Conservation (phyloP, 257 asterid species). For the Jacaranda copaia region DNA sequence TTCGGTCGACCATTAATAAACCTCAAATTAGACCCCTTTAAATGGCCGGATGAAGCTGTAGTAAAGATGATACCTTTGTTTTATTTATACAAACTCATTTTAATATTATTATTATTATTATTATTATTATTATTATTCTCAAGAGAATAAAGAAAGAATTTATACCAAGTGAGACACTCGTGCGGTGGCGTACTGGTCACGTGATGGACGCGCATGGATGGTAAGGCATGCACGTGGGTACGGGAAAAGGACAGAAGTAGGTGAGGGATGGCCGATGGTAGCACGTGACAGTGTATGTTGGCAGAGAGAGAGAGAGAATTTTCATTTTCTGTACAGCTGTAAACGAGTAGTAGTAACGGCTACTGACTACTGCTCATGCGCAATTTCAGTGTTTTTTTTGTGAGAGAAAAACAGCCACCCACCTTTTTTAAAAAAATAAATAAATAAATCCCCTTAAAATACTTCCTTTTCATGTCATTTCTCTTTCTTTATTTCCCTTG, state of each 20-base stretch:
- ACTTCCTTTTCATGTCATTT: not conserved
- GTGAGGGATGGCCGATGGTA: constrained; percentile 34
- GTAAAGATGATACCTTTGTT: too few relatives aligned
- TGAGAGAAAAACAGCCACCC: not conserved
- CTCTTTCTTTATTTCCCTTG: not conserved
- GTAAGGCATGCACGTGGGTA: constrained; percentile 48
- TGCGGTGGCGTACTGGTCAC: constrained; percentile 39
- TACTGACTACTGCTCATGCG: constrained; percentile 22
- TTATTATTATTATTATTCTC: too few relatives aligned
- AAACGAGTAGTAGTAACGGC: constrained; percentile 40
- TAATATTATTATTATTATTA: too few relatives aligned
- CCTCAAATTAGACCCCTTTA: too few relatives aligned
- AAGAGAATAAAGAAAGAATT: not conserved
- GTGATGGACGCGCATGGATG: constrained; percentile 36
- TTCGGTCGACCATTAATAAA: too few relatives aligned
- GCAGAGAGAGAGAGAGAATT: not conserved
- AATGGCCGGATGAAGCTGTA: too few relatives aligned
- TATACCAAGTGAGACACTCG: not conserved
- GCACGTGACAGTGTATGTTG: constrained; percentile 48
- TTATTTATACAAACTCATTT: too few relatives aligned
- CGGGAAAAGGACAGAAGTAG: constrained; percentile 60
- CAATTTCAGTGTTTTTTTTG: not conserved
- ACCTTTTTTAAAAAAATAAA: too few relatives aligned
- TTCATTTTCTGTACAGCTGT: constrained; percentile 29
- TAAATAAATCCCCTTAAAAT: not conserved